Evolutionary conservation across 2,329 filamentous ascomycete genomes (phyloP), one percentile per base, ranked within the genome.

Genomic region (Sordariomycetes sp.): DNA sequence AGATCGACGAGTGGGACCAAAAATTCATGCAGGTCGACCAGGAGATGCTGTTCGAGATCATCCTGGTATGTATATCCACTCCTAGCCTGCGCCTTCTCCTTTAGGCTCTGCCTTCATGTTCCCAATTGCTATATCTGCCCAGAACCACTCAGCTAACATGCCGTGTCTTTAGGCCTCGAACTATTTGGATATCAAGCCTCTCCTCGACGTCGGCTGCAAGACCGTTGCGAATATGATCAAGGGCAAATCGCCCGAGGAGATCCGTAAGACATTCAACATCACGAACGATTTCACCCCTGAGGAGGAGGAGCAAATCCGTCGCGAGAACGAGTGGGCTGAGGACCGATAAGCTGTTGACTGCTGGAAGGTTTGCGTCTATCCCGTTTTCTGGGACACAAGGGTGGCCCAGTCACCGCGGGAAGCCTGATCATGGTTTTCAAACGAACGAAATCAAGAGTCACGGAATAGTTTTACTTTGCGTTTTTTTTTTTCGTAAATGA

Each of bases 171-270:
- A 94, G 89, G 94, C 94, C 3, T 90, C 93, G 67, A 99, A 99
- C 80, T 99, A 97, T 73, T 87, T 99, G 60, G 94, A 99, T 65
- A 99, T 99, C 79, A 99, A 97, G 82, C 88, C 91, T 1, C 88
- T 99, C 1, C 87, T 99, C 32, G 94, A 99, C 64, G 93, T 97
- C 60, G 94, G 94, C 62, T 99, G 94, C 85, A 99, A 99, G 84
- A 99, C 94, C 0, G 94, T 99, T 18, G 94, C 94, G 62, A 99
- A 99, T 77, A 99, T 99, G 94, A 99, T 99, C 81, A 99, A 99
- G 88, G 94, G 94, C 77, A 99, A 99, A 82, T 96, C 91, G 0
- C 94, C 94, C 3, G 94, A 99, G 72, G 94, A 99, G 79, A 99
- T 99, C 68, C 89, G 94, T 56, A 99, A 97, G 82, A 99, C 94